These are phyloP conservation scores for Tylopilus rubrobrunneus DNA, from an alignment of 768 basidiomycete species.

Conservation along the genomic window DNA sequence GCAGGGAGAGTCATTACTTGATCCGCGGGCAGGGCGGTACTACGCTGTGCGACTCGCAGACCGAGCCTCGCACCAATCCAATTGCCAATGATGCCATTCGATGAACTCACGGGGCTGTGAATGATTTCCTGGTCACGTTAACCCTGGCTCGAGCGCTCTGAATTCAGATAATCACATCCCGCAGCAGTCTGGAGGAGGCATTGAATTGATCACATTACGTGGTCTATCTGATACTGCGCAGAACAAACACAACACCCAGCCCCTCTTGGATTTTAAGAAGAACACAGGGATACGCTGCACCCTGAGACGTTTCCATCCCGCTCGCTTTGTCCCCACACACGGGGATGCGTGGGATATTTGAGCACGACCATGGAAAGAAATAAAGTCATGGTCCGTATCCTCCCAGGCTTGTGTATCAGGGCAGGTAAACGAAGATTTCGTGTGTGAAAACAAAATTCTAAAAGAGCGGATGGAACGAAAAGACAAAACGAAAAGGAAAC, in stretches of 20 bases:
- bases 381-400: neutral
- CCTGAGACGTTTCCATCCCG: neutral
- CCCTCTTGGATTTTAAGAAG: neutral
- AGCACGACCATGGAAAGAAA: neutral
- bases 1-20: neutral
- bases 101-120: neutral
- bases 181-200: neutral
- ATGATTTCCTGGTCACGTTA: neutral
- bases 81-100: neutral
- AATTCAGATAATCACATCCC: neutral
- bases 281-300: neutral
- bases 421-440: neutral
- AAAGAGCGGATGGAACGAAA: neutral
- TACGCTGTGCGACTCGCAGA: neutral
- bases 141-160: too few species aligned
- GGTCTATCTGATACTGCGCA: neutral
- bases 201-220: neutral
- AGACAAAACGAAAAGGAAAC: constrained; percentile 12
- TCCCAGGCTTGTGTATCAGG: neutral
- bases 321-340: neutral
- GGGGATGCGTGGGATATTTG: neutral
- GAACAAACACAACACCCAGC: neutral
- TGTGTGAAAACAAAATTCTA: neutral
- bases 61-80: neutral
- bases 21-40: constrained; percentile 10